These are phyloP conservation scores for Leucocoprinus leucothites DNA, from an alignment of 768 basidiomycete species.

Conservation along the genomic window DNA sequence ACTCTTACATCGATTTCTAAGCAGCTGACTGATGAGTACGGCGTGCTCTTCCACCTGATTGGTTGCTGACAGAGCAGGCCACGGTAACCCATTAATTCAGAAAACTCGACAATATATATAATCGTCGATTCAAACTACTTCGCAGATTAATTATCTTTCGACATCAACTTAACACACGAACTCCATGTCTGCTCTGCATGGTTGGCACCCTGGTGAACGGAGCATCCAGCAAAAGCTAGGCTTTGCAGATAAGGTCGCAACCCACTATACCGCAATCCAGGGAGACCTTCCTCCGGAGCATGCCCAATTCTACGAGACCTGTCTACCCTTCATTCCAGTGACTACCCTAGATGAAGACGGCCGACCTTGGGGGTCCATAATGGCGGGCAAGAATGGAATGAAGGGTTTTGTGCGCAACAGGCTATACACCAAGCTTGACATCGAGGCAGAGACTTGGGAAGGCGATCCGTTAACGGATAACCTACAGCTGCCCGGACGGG, in stretches of 20 bases:
- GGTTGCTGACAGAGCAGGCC: no score
- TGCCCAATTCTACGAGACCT: slow-evolving; percentile 43
- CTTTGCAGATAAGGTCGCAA: slow-evolving; percentile 30
- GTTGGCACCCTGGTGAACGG: slow-evolving; percentile 53
- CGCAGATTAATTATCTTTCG: no score
- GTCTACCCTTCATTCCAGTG: slow-evolving; percentile 55
- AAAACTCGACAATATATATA: no score
- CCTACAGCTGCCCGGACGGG: slow-evolving; percentile 17
- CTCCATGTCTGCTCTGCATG: slow-evolving; percentile 30
- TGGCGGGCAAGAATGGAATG: slow-evolving; percentile 41
- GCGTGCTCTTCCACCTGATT: no score
- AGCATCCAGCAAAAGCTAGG: slow-evolving; percentile 48
- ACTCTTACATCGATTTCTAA: no score
- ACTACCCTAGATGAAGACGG: slow-evolving; percentile 46
- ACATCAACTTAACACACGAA: no score
- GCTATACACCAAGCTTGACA: slow-evolving; percentile 31
- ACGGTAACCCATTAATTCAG: no score
- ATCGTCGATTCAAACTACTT: no score
- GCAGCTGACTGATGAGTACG: no score
- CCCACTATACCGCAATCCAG: slow-evolving; percentile 29
- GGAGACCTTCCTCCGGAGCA: slow-evolving; percentile 50
- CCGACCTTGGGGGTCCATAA: slow-evolving; percentile 59
- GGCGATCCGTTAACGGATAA: slow-evolving; percentile 54
- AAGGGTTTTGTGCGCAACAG: slow-evolving; percentile 43
- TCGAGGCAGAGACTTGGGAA: slow-evolving; percentile 43